Percentiles rank a stretch among this genome's conserved stretches.
phyloP scores from a whole-genome alignment of 768 basidiomycete genomes.

The Termitomyces sp. region DNA sequence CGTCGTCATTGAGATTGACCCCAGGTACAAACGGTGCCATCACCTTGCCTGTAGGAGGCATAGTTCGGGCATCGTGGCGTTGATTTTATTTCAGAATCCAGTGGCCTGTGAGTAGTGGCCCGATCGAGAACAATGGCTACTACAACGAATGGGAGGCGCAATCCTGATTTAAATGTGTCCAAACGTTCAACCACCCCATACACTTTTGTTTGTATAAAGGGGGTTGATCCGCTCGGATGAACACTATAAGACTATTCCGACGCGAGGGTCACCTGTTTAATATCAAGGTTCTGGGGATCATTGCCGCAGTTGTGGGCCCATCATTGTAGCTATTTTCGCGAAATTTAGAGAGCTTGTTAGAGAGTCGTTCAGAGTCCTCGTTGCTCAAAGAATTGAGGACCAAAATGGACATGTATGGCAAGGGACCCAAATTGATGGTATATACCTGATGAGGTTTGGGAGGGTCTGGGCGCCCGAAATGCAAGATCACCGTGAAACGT shows the following conservation, averaged over 20 bases:
- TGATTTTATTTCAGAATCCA: not conserved
- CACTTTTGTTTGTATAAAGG: conserved; percentile 5
- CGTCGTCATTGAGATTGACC: not conserved
- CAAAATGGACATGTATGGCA: not conserved
- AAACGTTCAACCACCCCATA: not conserved
- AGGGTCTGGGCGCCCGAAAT: not conserved
- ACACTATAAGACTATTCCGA: not conserved
- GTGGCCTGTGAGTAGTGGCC: not conserved
- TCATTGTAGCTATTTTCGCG: conserved; percentile 3
- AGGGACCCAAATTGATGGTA: not conserved
- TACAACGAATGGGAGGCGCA: not conserved
- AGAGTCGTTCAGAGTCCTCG: not conserved
- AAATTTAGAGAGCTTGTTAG: not conserved
- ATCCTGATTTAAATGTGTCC: conserved; percentile 7
- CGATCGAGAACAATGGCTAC: not conserved
- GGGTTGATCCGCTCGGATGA: conserved; percentile 2
- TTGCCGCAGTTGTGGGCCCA: conserved; percentile 1
- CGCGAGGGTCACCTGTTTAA: not conserved
- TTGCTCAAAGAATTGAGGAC: too few species aligned
- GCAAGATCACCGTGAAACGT: conserved; percentile 2
- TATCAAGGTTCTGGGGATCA: not conserved
- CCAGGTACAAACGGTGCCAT: not conserved
- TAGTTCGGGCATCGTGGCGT: conserved; percentile 3
- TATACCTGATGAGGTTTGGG: not conserved
- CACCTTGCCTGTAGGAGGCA: not conserved